Conservation (phyloP, 2,329 filamentous ascomycete genomes). For the Boeremia lycopersici region DNA sequence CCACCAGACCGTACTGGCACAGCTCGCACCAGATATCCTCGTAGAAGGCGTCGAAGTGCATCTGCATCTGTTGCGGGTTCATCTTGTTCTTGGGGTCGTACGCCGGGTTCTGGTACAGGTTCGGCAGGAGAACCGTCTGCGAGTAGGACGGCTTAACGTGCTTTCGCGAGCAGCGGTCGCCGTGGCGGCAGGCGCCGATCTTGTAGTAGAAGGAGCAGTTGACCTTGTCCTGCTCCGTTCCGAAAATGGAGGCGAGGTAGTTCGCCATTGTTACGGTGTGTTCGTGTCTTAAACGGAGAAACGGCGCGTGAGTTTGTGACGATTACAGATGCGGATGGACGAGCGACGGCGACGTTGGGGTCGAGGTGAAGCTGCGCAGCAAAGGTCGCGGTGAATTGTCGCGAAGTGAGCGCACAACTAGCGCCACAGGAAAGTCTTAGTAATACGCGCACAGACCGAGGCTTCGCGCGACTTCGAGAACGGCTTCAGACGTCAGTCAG, state of each 20-base stretch:
- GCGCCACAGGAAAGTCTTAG: slow-evolving; percentile 13
- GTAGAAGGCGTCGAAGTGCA: slow-evolving; percentile 99
- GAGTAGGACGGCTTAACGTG: slow-evolving; percentile 99
- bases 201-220: slow-evolving; percentile 99
- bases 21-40: slow-evolving; percentile 99
- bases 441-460: slow-evolving; percentile 15
- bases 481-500: not conserved
- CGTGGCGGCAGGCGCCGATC: slow-evolving; percentile 97
- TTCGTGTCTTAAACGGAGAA: not conserved
- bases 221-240: slow-evolving; percentile 98
- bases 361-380: slow-evolving; percentile 14
- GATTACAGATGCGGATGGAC: not conserved
- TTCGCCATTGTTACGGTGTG: slow-evolving; percentile 74
- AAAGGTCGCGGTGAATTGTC: slow-evolving; percentile 26
- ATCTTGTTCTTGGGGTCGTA: slow-evolving; percentile 97
- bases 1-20: slow-evolving; percentile 94
- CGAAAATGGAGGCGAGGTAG: slow-evolving; percentile 99
- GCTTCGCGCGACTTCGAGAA: slow-evolving; percentile 17
- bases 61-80: slow-evolving; percentile 94
- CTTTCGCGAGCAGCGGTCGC: slow-evolving; percentile 96
- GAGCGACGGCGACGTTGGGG: slow-evolving; percentile 1
- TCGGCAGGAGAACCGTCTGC: slow-evolving; percentile 96
- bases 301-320: not conserved
- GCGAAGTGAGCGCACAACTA: slow-evolving; percentile 21
- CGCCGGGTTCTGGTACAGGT: slow-evolving; percentile 98